Percentiles rank a stretch among this genome's conserved stretches.
Evolutionary conservation across 2,329 filamentous ascomycete species (phyloP).

Genomic region (Huntiella savannae): DNA sequence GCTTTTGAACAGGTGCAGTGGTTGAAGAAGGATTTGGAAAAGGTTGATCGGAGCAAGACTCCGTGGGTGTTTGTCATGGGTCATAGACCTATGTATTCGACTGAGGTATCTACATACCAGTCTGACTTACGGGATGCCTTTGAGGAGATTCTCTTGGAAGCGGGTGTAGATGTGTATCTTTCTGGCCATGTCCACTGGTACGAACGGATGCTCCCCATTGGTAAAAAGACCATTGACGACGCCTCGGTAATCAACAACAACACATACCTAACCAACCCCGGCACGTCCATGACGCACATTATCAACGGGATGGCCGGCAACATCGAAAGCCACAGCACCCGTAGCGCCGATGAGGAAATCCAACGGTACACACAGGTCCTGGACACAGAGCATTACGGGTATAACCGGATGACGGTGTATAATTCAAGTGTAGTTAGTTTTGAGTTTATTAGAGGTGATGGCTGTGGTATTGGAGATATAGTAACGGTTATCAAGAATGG

Average conservation of each 20-base stretch:
- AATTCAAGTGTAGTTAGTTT: conserved; percentile 23
- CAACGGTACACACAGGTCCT: conserved; percentile 24
- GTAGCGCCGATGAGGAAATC: conserved; percentile 19
- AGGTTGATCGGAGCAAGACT: conserved; percentile 26
- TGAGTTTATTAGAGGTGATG: conserved; percentile 26
- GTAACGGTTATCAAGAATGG: conserved; percentile 14
- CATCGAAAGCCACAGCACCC: conserved; percentile 27
- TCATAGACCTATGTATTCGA: conserved; percentile 30
- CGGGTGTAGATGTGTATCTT: conserved; percentile 28
- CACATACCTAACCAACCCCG: conserved; percentile 28
- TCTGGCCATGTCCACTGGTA: conserved; percentile 17
- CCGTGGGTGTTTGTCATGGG: conserved; percentile 30
- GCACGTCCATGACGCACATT: conserved; percentile 29
- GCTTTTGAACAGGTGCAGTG: conserved; percentile 28
- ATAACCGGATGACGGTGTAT: conserved; percentile 21
- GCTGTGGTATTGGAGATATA: conserved; percentile 21
- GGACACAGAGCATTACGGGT: conserved; percentile 27
- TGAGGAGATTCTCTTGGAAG: conserved; percentile 24
- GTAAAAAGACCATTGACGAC: conserved; percentile 20
- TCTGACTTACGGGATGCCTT: conserved; percentile 25
- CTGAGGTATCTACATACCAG: conserved; percentile 25
- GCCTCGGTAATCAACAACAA: conserved; percentile 25
- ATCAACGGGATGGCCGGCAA: conserved; percentile 35
- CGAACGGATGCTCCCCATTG: conserved; percentile 13
- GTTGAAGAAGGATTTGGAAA: conserved; percentile 25